Conservation (phyloP, 1,284 basidiomycete genomes). For the Coniophora puteana region DNA sequence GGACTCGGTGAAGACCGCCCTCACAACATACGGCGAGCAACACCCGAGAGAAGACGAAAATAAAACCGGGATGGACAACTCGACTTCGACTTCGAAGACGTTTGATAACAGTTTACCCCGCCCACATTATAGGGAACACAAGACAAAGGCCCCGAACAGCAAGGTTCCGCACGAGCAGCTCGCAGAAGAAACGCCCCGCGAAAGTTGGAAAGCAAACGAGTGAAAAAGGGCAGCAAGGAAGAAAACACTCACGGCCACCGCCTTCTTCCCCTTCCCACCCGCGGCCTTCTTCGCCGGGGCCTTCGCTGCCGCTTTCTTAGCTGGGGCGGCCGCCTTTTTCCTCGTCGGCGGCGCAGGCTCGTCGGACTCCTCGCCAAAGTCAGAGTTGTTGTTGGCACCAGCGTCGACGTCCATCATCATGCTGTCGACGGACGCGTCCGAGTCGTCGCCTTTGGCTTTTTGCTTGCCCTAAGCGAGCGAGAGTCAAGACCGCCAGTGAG, state of each 20-base stretch:
- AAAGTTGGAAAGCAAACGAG: no score
- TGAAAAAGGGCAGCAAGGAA: no score
- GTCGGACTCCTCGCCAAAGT: slow-evolving; percentile 38
- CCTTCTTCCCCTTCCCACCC: slow-evolving; percentile 33
- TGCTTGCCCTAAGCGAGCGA: slow-evolving; percentile 37
- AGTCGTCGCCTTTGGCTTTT: slow-evolving; percentile 46
- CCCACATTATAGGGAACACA: no score
- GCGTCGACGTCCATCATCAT: slow-evolving; percentile 70
- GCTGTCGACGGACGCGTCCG: slow-evolving; percentile 69
- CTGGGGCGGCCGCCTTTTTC: slow-evolving; percentile 42
- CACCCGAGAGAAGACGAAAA: no score
- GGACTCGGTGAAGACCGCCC: no score
- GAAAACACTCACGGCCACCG: slow-evolving; percentile 7
- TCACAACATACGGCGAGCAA: no score
- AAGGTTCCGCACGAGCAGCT: no score
- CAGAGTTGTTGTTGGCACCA: slow-evolving; percentile 46
- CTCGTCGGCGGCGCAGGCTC: slow-evolving; percentile 41
- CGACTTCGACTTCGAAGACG: no score
- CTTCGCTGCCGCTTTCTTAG: slow-evolving; percentile 27
- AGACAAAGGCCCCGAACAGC: no score
- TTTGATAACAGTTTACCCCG: no score
- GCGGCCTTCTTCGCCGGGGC: slow-evolving; percentile 42
- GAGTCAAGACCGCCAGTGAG: slow-evolving; percentile 2
- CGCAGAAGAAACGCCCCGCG: no score
- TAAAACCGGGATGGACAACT: no score